These are phyloP conservation scores for Aspergillus panamensis DNA, from an alignment of 495 filamentous ascomycete genomes.

Conservation along the genomic window DNA sequence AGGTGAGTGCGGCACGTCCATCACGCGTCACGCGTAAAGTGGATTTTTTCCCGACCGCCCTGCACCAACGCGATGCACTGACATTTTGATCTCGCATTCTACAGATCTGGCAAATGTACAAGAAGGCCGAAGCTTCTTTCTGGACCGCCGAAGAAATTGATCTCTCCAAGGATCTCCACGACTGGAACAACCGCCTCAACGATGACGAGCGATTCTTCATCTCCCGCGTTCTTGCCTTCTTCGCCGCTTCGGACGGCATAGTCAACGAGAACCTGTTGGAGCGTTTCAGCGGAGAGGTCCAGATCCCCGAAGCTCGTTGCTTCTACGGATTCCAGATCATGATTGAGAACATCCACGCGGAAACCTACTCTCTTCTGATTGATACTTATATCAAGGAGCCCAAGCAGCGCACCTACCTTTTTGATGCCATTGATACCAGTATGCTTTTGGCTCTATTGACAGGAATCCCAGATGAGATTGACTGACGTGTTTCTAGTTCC, in stretches of 20 bases:
- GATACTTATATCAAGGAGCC: constrained; percentile 99
- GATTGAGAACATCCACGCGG: constrained; percentile 99
- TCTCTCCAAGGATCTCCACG: constrained; percentile 95
- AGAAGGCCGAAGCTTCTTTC: constrained; percentile 99
- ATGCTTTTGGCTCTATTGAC: constrained; percentile 28
- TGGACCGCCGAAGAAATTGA: constrained; percentile 99
- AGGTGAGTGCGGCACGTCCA: constrained; percentile 65
- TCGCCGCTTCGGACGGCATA: constrained; percentile 98
- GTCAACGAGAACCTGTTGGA: constrained; percentile 99
- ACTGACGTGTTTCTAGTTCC: constrained; percentile 59
- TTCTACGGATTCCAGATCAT: constrained; percentile 99
- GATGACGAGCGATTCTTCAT: constrained; percentile 98
- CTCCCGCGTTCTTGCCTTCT: constrained; percentile 98
- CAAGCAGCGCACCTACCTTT: constrained; percentile 89
- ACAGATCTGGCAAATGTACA: constrained; percentile 99
- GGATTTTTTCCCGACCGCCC: constrained; percentile 28
- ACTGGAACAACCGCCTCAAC: constrained; percentile 97
- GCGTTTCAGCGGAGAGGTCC: constrained; percentile 95
- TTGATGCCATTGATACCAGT: constrained; percentile 98
- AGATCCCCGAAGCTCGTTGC: constrained; percentile 96
- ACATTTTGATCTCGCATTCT: constrained; percentile 9
- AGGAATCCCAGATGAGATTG: not conserved
- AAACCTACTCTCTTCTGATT: constrained; percentile 98
- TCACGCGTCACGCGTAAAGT: constrained; percentile 70
- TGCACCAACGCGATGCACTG: constrained; percentile 13